phyloP scores from a whole-genome alignment of 139 green algal species.

The Chlamydomonas asymmetrica region DNA sequence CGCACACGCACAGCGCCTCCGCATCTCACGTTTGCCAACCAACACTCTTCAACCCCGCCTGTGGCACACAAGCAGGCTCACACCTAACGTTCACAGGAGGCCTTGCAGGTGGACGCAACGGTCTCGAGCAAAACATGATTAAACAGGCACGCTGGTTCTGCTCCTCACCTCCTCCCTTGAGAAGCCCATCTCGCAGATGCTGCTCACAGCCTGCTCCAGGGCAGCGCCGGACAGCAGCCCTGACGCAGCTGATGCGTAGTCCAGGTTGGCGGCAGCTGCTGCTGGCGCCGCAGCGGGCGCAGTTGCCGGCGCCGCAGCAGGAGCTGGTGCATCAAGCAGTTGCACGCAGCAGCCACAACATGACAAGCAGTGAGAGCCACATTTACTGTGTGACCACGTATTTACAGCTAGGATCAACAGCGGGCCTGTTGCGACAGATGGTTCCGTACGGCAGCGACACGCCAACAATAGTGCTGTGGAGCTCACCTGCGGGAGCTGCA shows the following conservation, averaged over 20 bases:
- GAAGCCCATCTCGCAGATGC: constrained; percentile 97
- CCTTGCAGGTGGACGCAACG: too few species aligned
- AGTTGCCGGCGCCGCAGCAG: constrained; percentile 29
- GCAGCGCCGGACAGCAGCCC: constrained; percentile 71
- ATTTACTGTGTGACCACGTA: too few species aligned
- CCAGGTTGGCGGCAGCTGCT: constrained; percentile 20
- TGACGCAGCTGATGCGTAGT: constrained; percentile 62
- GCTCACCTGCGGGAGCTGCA: constrained; percentile 29
- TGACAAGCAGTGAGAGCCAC: too few species aligned
- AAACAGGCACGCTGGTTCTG: too few species aligned
- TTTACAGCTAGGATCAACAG: too few species aligned
- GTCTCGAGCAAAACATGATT: too few species aligned
- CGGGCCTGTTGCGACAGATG: too few species aligned
- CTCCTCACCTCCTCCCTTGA: constrained; percentile 62
- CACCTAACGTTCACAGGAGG: too few species aligned
- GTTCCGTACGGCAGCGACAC: constrained; percentile 3
- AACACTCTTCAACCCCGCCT: too few species aligned
- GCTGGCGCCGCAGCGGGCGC: constrained; percentile 13
- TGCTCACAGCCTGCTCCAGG: constrained; percentile 70
- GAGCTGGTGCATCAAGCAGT: constrained; percentile 5
- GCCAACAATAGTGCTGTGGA: constrained; percentile 5
- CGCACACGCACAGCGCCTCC: too few species aligned
- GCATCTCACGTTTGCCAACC: too few species aligned
- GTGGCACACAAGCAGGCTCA: too few species aligned
- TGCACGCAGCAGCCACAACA: background rate